phyloP scores from a whole-genome alignment of 306 rosid genomes.

The Lagenaria siceraria region DNA sequence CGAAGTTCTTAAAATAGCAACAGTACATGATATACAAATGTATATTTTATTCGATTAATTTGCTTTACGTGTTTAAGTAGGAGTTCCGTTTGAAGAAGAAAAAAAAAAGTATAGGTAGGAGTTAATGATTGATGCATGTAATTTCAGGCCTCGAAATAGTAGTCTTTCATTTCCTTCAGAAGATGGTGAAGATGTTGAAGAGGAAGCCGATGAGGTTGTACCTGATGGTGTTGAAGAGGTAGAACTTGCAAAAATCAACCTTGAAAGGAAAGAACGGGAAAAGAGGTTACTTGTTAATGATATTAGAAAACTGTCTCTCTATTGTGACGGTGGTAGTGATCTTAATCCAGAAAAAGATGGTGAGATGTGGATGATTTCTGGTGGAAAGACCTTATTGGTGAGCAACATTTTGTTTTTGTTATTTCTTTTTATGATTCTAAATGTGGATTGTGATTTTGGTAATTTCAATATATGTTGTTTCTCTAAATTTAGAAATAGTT shows the following conservation, averaged over 20 bases:
- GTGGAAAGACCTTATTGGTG: constrained; percentile 71
- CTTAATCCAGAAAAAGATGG: constrained; percentile 59
- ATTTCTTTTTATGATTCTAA: background rate
- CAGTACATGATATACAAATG: background rate
- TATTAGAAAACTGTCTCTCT: constrained; percentile 58
- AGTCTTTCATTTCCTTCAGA: constrained; percentile 72
- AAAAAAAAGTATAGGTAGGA: constrained; percentile 1
- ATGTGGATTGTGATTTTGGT: background rate
- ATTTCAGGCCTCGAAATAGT: constrained; percentile 87
- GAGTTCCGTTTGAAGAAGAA: background rate
- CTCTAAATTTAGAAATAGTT: background rate
- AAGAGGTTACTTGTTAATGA: constrained; percentile 76
- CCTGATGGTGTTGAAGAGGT: constrained; percentile 99
- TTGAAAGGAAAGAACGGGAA: constrained; percentile 75
- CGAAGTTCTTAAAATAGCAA: background rate
- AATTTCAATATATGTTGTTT: background rate
- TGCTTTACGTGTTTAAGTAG: constrained; percentile 12
- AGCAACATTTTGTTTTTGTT: constrained; percentile 17
- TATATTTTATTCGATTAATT: background rate
- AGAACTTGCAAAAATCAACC: constrained; percentile 81
- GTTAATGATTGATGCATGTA: constrained; percentile 17
- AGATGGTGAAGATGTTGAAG: constrained; percentile 93
- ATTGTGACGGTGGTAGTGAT: constrained; percentile 50
- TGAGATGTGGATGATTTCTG: constrained; percentile 75
- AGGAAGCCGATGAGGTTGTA: constrained; percentile 94